These are phyloP conservation scores for Effrenium voratum DNA, from an alignment of 73 alveolate genomes.

Conservation along the genomic window DNA sequence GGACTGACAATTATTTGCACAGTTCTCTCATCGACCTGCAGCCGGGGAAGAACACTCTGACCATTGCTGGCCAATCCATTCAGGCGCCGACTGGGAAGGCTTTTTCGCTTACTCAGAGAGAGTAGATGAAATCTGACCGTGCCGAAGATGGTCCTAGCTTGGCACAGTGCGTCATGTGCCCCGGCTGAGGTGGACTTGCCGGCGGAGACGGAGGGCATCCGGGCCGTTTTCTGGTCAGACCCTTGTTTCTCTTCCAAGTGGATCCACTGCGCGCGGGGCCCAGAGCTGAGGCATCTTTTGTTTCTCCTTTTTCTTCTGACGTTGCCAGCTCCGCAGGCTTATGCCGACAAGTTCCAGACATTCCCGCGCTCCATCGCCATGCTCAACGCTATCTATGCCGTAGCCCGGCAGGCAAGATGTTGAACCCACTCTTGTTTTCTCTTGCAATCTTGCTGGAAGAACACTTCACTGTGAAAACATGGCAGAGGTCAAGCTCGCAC, in stretches of 20 bases:
- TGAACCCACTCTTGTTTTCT: no score
- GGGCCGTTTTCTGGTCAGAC: slow-evolving; percentile 66
- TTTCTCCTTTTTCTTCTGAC: no score
- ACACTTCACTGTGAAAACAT: no score
- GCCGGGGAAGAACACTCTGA: slow-evolving; percentile 24
- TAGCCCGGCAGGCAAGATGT: no score
- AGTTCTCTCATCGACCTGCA: slow-evolving; percentile 42
- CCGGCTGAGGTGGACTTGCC: slow-evolving; percentile 67
- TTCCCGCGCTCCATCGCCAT: slow-evolving; percentile 70
- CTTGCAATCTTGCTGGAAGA: no score
- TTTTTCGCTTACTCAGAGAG: no score
- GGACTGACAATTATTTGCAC: slow-evolving; percentile 72
- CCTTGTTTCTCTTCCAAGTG: slow-evolving; percentile 83
- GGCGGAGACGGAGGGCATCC: slow-evolving; percentile 52
- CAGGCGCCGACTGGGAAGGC: no score
- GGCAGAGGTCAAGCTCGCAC: no score
- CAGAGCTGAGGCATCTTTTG: not conserved
- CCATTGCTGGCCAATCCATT: slow-evolving; percentile 44
- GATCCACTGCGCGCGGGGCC: slow-evolving; percentile 43
- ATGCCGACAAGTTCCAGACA: slow-evolving; percentile 58
- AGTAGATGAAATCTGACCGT: no score
- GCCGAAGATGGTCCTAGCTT: no score
- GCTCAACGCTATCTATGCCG: slow-evolving; percentile 50
- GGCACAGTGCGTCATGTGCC: no score
- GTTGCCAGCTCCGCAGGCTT: slow-evolving; percentile 16